Base-by-base conservation (phyloP, 31 red algal species). In the Endocladia muricata region DNA sequence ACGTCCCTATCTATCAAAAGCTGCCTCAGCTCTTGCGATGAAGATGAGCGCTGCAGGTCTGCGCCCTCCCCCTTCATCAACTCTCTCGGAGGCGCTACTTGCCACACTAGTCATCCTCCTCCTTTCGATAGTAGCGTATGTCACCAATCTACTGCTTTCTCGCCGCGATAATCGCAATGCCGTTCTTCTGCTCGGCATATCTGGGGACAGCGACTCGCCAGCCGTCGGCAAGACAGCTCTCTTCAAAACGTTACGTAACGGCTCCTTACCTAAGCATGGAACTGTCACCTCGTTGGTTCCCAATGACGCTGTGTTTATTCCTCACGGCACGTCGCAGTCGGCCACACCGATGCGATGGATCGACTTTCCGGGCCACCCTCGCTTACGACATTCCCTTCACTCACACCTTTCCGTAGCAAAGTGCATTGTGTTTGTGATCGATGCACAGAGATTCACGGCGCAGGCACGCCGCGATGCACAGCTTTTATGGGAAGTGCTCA, bases 341-440 rank as follows among this genome's bases (percentile, higher is more conserved):
- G 64, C 44, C 26, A 9, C 23, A 17, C 49, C 37, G 3, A 40
- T 87, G n/a, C 68, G 57, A 30, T 68, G 68, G 52, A 69, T 81
- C 40, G 85, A 89, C 61, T 89, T 66, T 59, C 85, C 85, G 19
- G 85, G 85, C 19, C 85, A 89, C 42, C 44, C 76, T 19, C 75
- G 85, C 21, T 38, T 91, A 6, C 88, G 44, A 1, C 66, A 74
- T 43, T 66, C 76, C 28, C 36, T 91, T 1, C 55, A 54, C 2
- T 55, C 65, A 4, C 61, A 79, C 25, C 61, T 91, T 5, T 41
- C 23, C 1, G 23, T 61, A 19, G 88, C 88, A 22, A 81, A 76
- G 49, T 66, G 76, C 51, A 56, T 91, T 55, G 74, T 91, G 1
- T 91, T 91, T 51, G 81, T 91, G 4, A 51, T 91, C 26, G 88